A percentile compares a stretch with the other conserved stretches of the same genome.
phyloP scores from a whole-genome alignment of 2,329 filamentous ascomycete genomes.

The Didymella sp. region DNA sequence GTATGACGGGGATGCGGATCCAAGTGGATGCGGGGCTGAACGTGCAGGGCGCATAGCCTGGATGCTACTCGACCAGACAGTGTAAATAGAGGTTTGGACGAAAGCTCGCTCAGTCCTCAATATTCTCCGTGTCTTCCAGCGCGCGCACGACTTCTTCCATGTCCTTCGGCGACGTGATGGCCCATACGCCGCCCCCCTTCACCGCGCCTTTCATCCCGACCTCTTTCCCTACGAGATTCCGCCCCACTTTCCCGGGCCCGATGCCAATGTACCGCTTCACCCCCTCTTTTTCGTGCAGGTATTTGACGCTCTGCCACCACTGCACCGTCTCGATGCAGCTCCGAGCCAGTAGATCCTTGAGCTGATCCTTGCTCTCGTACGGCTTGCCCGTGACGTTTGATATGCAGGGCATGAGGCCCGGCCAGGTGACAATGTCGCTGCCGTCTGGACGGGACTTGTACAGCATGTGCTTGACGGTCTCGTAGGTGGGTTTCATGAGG shows the following conservation, averaged over 20 bases:
- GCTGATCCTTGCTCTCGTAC: conserved; percentile 73
- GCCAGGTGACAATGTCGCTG: conserved; percentile 75
- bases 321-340: conserved; percentile 90
- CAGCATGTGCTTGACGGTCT: conserved; percentile 74
- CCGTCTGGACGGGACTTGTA: conserved; percentile 63
- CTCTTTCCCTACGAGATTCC: conserved; percentile 93
- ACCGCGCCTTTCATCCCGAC: conserved; percentile 85
- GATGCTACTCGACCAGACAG: background rate
- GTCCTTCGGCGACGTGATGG: conserved; percentile 76
- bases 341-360: conserved; percentile 79
- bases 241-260: conserved; percentile 89
- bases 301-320: conserved; percentile 94
- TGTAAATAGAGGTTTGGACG: background rate
- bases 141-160: conserved; percentile 56
- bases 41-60: conserved; percentile 34
- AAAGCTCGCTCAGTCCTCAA: conserved; percentile 10
- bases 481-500: conserved; percentile 85
- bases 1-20: conserved; percentile 57
- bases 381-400: conserved; percentile 86
- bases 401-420: conserved; percentile 76
- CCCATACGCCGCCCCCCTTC: conserved; percentile 93
- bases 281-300: conserved; percentile 81
- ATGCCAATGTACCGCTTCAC: conserved; percentile 90
- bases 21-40: conserved; percentile 51
- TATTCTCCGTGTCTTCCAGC: conserved; percentile 55